Evolutionary conservation across 257 asterid genomes (phyloP), one percentile per base, ranked within the genome.

Genomic region (Striga asiatica): DNA sequence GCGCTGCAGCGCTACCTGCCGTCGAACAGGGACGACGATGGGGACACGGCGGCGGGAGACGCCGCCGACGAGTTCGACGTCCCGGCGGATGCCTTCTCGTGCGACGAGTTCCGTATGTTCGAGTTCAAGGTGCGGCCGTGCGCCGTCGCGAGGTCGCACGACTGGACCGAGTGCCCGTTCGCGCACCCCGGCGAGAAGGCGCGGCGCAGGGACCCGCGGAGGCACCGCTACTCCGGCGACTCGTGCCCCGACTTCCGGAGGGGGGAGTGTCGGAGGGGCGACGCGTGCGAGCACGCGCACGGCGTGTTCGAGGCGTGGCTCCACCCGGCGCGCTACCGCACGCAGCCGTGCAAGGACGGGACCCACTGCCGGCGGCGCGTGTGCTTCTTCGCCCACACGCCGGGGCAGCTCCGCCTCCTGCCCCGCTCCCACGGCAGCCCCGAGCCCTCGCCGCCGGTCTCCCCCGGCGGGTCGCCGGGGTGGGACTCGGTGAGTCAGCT

Each of bases 131-230:
- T 88, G 53, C 66, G 74, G 70, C 73, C 68, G 28, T 88, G 97
- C 75, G 62, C 80, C 11, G 77, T 85, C 14, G 80, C 82, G 20
- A 72, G 93, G 72, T 78, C 95, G 29, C 97, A 88, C 46, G 97
- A 84, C 79, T 88, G 97, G 97, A 88, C 97, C 12, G 95, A 77
- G 57, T 88, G 96, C 62, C 96, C 95, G 11, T 88, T 64, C 59
- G 96, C 95, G 0, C 96, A 88, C 39, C 94, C 96, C 3, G 96
- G 95, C 2, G 96, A 88, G 76, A 88, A 88, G 77, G 96, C 96
- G 48, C 82, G 93, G 48, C 82, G 97, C 57, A 43, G 97, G 61
- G 95, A 88, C 56, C 97, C 97, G 4, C 63, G 84, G 3, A 79
- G 71, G 81, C 71, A 56, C 58, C 76, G 61, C 64, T 88, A 88